Evolutionary conservation across 2,329 filamentous ascomycete genomes (phyloP), one percentile per base, ranked within the genome.

Genomic region (Elsinoe perseae): DNA sequence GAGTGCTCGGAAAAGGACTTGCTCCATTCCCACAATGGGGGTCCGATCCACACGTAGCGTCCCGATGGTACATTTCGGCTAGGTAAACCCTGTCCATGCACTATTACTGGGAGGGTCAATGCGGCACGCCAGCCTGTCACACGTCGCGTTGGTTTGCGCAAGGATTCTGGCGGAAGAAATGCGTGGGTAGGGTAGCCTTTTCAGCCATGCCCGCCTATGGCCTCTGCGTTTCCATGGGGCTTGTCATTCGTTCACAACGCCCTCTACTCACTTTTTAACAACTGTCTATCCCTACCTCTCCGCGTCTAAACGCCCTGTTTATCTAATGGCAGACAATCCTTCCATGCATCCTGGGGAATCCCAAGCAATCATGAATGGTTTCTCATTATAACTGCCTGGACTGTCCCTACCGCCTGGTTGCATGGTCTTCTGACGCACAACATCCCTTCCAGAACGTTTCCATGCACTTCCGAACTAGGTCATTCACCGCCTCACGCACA

Each of bases 231-330:
- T 36, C 48, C 28, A 23, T 34, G 30, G 20, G 38, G 48, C 48
- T 30, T 52, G 30, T 36, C 48, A 38, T 52, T 52, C 48, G 48
- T 36, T 36, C 16, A 28, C 48, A 38, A 30, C 44, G 27, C 48
- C 28, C 25, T 32, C 48, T 4, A 28, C 16, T 52, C 48, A 21
- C 18, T 32, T 52, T 52, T 52, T 52, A 52, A 52, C 48, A 38
- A 52, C 48, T 34, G 48, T 52, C 38, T 52, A 30, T 34, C 48
- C 48, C 30, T 50, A 27, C 44, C 44, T 50, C 44, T 34, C 28
- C 44, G 16, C 20, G 30, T 34, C 32, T 8, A 34, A 52, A 28
- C 48, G 48, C 48, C 38, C 48, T 20, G 32, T 32, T 18, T 21
- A 44, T 25, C 40, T 25, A 44, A 44, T 25, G 40, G 40, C 40